Evolutionary conservation across 768 basidiomycete genomes (phyloP).

Genomic region (Tulasnella sp.): DNA sequence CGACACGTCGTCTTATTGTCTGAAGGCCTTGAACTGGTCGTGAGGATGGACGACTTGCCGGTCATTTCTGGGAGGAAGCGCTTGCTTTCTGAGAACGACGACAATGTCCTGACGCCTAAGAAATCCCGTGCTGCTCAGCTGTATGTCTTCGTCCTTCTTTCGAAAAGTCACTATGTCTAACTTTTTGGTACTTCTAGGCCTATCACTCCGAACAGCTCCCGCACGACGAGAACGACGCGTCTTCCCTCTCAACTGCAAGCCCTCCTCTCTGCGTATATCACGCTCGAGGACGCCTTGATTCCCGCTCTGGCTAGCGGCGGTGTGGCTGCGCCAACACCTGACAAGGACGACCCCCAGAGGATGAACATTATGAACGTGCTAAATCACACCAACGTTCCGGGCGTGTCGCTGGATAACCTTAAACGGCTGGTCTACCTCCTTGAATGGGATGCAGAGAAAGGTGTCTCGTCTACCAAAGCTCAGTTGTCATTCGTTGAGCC

Average conservation of each 20-base stretch:
- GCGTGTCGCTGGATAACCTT: conserved; percentile 36
- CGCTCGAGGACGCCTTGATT: conserved; percentile 69
- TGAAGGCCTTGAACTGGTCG: too few species aligned
- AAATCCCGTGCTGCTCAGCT: conserved; percentile 18
- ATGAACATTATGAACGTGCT: conserved; percentile 66
- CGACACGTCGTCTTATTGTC: too few species aligned
- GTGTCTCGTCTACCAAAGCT: neutral
- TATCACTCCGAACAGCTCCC: conserved; percentile 12
- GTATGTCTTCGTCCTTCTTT: neutral
- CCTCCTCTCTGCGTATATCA: conserved; percentile 50
- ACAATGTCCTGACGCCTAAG: conserved; percentile 20
- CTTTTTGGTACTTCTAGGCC: conserved; percentile 6
- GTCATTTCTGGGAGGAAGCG: conserved; percentile 16
- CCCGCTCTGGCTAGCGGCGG: conserved; percentile 50
- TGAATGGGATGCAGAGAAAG: conserved; percentile 52
- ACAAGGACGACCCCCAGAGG: conserved; percentile 45
- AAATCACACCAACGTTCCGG: conserved; percentile 54
- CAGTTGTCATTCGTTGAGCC: neutral
- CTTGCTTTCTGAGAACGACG: conserved; percentile 14
- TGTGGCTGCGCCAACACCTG: neutral
- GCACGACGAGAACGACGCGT: neutral
- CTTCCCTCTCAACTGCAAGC: conserved; percentile 37
- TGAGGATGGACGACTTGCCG: neutral
- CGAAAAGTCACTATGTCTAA: neutral
- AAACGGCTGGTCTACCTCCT: conserved; percentile 74